These are phyloP conservation scores for Leccinellum albellum DNA, from an alignment of 768 basidiomycete species.

Conservation along the genomic window DNA sequence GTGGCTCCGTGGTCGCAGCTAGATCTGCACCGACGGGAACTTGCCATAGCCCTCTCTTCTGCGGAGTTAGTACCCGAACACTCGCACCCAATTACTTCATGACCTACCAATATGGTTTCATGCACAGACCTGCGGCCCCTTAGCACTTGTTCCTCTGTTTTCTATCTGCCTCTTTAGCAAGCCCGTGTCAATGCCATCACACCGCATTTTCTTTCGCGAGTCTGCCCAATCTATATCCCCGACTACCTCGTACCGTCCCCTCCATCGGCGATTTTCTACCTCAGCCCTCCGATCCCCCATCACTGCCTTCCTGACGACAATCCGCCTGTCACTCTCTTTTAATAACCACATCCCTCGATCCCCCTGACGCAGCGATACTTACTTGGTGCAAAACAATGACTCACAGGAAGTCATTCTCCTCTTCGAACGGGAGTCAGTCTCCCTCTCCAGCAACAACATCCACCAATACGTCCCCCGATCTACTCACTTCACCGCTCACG, in stretches of 20 bases:
- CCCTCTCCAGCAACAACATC: slow-evolving; percentile 43
- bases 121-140: slow-evolving; percentile 31
- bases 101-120: slow-evolving; percentile 29
- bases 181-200: slow-evolving; percentile 29
- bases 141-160: slow-evolving; percentile 17
- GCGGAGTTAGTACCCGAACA: slow-evolving; percentile 33
- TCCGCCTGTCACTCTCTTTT: slow-evolving; percentile 18
- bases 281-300: slow-evolving; percentile 27
- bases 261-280: slow-evolving; percentile 28
- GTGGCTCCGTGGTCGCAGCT: slow-evolving; percentile 26
- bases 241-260: slow-evolving; percentile 17
- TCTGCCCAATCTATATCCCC: slow-evolving; percentile 30
- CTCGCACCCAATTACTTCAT: slow-evolving; percentile 32
- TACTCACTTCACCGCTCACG: slow-evolving; percentile 34
- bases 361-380: slow-evolving; percentile 22
- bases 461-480: slow-evolving; percentile 45
- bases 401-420: slow-evolving; percentile 45
- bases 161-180: slow-evolving; percentile 28
- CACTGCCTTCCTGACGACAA: slow-evolving; percentile 22
- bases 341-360: slow-evolving; percentile 24
- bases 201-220: slow-evolving; percentile 26
- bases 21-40: slow-evolving; percentile 26
- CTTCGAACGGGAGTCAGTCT: slow-evolving; percentile 49
- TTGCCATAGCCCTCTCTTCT: slow-evolving; percentile 20
- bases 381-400: slow-evolving; percentile 38